phyloP scores from a whole-genome alignment of 73 alveolate genomes.

The Symbiodinium pilosum region DNA sequence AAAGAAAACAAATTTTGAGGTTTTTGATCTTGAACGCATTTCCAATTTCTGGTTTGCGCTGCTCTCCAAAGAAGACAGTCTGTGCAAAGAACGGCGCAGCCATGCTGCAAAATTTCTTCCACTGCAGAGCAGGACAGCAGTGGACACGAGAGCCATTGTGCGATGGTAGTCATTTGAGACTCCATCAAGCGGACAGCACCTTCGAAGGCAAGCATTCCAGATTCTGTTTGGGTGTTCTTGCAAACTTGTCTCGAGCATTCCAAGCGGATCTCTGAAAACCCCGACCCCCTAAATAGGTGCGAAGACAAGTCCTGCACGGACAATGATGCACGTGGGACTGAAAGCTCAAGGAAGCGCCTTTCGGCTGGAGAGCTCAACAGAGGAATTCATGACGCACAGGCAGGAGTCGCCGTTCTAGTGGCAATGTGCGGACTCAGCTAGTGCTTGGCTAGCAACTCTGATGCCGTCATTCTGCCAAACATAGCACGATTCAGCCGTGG shows the following conservation, averaged over 20 bases:
- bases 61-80: constrained; percentile 14
- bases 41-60: neutral
- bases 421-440: neutral
- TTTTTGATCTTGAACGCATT: neutral
- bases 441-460: too few species aligned
- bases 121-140: constrained; percentile 19
- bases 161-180: constrained; percentile 15
- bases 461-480: too few species aligned
- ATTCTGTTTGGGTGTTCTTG: too few species aligned
- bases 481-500: too few species aligned
- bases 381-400: neutral
- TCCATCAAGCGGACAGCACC: constrained; percentile 45
- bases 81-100: neutral
- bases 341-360: too few species aligned
- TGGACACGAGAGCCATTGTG: neutral
- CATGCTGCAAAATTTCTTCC: constrained; percentile 10
- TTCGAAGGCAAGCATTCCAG: constrained; percentile 46
- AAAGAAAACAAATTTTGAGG: neutral
- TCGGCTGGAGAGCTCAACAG: too few species aligned
- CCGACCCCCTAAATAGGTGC: too few species aligned
- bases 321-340: too few species aligned
- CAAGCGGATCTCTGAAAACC: too few species aligned
- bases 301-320: too few species aligned
- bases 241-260: too few species aligned
- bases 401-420: neutral